Conservation (phyloP, 192 early-diverging fungal genomes). For the Ambispora gerdemannii region DNA sequence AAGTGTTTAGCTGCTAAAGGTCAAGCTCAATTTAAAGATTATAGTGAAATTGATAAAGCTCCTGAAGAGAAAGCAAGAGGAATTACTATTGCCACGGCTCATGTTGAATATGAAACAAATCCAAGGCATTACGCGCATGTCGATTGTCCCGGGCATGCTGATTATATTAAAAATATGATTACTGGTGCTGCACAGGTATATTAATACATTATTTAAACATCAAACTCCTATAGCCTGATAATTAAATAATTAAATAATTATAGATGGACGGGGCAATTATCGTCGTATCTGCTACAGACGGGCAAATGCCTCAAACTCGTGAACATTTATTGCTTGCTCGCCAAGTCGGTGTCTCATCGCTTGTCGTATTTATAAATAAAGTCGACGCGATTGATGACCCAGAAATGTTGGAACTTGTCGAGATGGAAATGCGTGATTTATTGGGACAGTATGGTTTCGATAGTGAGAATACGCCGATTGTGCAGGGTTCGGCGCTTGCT, state of each 20-base stretch:
- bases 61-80: slow-evolving; percentile 97
- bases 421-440: slow-evolving; percentile 99
- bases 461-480: slow-evolving; percentile 86
- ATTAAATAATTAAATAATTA: background rate
- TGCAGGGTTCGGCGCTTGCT: slow-evolving; percentile 91
- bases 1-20: slow-evolving; percentile 83
- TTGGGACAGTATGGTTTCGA: slow-evolving; percentile 87
- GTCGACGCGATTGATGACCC: slow-evolving; percentile 93
- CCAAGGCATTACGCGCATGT: slow-evolving; percentile 93
- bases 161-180: slow-evolving; percentile 99
- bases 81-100: slow-evolving; percentile 96
- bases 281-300: slow-evolving; percentile 96
- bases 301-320: slow-evolving; percentile 98
- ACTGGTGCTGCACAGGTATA: slow-evolving; percentile 92
- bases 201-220: background rate
- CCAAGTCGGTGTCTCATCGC: slow-evolving; percentile 88
- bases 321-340: slow-evolving; percentile 96
- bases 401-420: slow-evolving; percentile 97
- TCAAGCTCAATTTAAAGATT: slow-evolving; percentile 89
- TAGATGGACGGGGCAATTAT: slow-evolving; percentile 97
- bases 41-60: slow-evolving; percentile 97
- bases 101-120: slow-evolving; percentile 94
- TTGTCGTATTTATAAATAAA: slow-evolving; percentile 99
- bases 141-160: slow-evolving; percentile 98
- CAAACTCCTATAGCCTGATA: background rate